Evolutionary conservation across 768 basidiomycete species (phyloP).

Genomic region (Hericium erinaceus): DNA sequence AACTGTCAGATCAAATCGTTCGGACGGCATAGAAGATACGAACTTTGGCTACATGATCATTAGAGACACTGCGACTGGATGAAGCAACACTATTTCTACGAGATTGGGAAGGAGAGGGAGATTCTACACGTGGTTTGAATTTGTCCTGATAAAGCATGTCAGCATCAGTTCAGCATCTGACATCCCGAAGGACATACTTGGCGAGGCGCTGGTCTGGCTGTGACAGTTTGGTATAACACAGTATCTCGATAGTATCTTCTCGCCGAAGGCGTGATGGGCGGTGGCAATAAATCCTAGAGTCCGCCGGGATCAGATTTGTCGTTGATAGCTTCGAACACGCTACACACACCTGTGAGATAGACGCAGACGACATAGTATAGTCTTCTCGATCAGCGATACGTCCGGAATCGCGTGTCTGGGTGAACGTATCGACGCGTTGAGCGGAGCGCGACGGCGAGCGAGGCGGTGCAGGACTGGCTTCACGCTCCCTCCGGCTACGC

Average conservation of each 20-base stretch:
- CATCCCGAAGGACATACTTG: neutral
- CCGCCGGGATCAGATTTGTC: neutral
- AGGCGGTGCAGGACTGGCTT: slow-evolving; percentile 12
- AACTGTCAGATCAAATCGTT: slow-evolving; percentile 13
- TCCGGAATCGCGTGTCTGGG: slow-evolving; percentile 47
- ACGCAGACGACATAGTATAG: neutral
- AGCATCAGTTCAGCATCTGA: neutral
- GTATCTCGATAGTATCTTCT: slow-evolving; percentile 15
- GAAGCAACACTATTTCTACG: slow-evolving; percentile 11
- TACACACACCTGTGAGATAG: slow-evolving; percentile 4
- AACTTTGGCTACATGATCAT: slow-evolving; percentile 22
- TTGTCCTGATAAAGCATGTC: slow-evolving; percentile 1
- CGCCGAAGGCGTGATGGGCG: slow-evolving; percentile 18
- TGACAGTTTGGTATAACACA: slow-evolving; percentile 12
- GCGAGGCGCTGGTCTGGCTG: slow-evolving; percentile 6
- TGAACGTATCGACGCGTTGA: slow-evolving; percentile 38
- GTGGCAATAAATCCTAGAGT: slow-evolving; percentile 32
- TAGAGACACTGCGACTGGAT: slow-evolving; percentile 11
- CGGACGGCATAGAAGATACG: slow-evolving; percentile 20
- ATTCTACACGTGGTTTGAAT: slow-evolving; percentile 11
- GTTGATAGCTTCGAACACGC: neutral
- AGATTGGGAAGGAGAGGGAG: slow-evolving; percentile 13
- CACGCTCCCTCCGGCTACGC: slow-evolving; percentile 38
- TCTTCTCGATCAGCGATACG: slow-evolving; percentile 13
- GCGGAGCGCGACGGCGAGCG: slow-evolving; percentile 22